Evolutionary conservation across 306 rosid species (phyloP), one percentile per base, ranked within the genome.

Genomic region (Corylus americana): DNA sequence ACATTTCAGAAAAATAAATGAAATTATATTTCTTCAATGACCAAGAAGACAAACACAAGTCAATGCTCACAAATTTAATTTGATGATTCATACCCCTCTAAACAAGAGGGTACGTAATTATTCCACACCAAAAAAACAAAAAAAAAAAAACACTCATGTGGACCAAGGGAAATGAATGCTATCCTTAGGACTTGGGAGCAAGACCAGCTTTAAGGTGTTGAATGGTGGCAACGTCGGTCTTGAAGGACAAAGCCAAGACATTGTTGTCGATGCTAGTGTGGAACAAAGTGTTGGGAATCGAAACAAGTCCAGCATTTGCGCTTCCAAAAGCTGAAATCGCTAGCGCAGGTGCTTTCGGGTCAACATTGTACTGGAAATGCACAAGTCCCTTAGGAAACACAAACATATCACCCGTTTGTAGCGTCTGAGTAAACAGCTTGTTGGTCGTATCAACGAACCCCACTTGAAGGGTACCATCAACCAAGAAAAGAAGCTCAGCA

Each of bases 241-340:
- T 90, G 78, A 90, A 88, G 4, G 90, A 77, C 76, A 82, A 74
- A 64, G 90, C 90, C 82, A 90, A 81, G 44, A 86, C 78, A 22
- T 58, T 78, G 51, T 83, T 78, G 35, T 88, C 87, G 61, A 88
- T 84, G 50, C 86, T 31, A 1, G 89, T 74, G 25, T 64, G 5
- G 48, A 90, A 84, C 62, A 90, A 37, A 0, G 89, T 73, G 39
- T 1, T 67, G 1, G 96, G 93, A n/a, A 89, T 9, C 0, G 91
- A 84, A 1, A 84, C 84, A 0, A 81, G 57, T 2, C 86, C 89
- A 6, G 94, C 71, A 61, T 75, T 90, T 27, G 93, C 87, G 63
- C 88, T 85, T 1, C 88, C 91, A 57, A 89, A 87, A 6, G 91
- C 80, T n/a, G 93, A 78, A 9, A 90, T n/a, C 35, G 91, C 89